Evolutionary conservation across 768 basidiomycete species (phyloP).

Genomic region (Hericium rajendrae): DNA sequence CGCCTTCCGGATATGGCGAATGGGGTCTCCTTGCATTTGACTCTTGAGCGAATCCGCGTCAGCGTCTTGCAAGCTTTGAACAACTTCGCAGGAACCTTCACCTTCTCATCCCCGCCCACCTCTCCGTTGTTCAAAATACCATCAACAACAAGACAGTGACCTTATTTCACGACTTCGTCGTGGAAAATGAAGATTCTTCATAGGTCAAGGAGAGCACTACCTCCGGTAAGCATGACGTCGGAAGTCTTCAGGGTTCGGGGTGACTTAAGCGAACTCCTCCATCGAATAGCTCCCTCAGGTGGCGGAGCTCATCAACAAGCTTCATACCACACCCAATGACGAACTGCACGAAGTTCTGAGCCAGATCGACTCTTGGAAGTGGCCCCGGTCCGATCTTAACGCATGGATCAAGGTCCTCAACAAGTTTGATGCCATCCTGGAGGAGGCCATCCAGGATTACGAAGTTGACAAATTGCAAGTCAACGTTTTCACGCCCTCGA

Average conservation of each 20-base stretch:
- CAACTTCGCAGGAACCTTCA: conserved; percentile 3
- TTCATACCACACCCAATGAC: conserved; percentile 57
- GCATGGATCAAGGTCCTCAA: conserved; percentile 95
- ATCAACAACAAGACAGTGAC: background rate
- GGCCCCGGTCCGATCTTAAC: conserved; percentile 94
- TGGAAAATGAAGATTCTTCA: conserved; percentile 82
- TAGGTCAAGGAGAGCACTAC: conserved; percentile 72
- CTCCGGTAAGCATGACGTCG: conserved; percentile 48
- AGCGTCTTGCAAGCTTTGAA: conserved; percentile 2
- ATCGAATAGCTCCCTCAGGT: conserved; percentile 63
- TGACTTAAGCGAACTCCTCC: conserved; percentile 16
- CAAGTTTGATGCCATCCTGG: conserved; percentile 87
- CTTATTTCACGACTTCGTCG: conserved; percentile 31
- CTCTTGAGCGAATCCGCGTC: conserved; percentile 12
- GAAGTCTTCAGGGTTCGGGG: conserved; percentile 1
- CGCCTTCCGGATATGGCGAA: background rate
- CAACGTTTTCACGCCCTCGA: conserved; percentile 63
- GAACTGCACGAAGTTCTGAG: conserved; percentile 62
- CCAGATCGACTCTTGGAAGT: conserved; percentile 77
- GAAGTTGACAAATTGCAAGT: conserved; percentile 79
- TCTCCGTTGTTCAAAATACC: background rate
- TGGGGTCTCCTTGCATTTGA: background rate
- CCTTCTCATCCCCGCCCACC: background rate
- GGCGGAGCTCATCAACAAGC: conserved; percentile 64
- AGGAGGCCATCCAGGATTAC: conserved; percentile 74